Conservation (phyloP, 2,329 filamentous ascomycete species). For the Curvularia sp. region DNA sequence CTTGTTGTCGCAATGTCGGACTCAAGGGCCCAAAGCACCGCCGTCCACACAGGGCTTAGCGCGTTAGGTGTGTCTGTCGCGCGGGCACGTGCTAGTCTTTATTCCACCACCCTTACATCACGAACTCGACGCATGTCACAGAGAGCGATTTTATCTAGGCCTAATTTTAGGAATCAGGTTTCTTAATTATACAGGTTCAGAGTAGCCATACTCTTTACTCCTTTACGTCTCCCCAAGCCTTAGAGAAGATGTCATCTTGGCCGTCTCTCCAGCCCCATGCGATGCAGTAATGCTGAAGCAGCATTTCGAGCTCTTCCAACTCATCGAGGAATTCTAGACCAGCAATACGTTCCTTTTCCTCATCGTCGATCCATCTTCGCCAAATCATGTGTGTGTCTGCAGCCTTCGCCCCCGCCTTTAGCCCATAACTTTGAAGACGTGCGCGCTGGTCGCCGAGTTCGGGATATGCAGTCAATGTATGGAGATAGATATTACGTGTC, state of each 20-base stretch:
- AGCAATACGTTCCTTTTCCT: conserved; percentile 82
- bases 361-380: conserved; percentile 72
- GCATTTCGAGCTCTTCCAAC: conserved; percentile 88
- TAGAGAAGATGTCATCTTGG: conserved; percentile 41
- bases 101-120: neutral
- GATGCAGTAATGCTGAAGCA: conserved; percentile 89
- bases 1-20: conserved; percentile 20
- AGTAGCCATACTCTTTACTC: conserved; percentile 20
- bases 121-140: neutral
- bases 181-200: neutral
- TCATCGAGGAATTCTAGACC: conserved; percentile 88
- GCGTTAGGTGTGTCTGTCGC: conserved; percentile 13
- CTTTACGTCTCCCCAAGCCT: conserved; percentile 42
- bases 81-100: conserved; percentile 12
- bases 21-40: conserved; percentile 22
- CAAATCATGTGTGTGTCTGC: conserved; percentile 74
- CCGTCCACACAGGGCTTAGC: conserved; percentile 23
- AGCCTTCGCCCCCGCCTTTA: conserved; percentile 64
- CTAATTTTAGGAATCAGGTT: neutral
- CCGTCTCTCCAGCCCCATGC: conserved; percentile 81
- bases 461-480: conserved; percentile 77
- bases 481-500: conserved; percentile 80
- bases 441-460: conserved; percentile 71
- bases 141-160: neutral
- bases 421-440: conserved; percentile 72